A percentile compares a stretch with the other conserved stretches of the same genome.
These are phyloP conservation scores for Globisporangium yorkense DNA, from an alignment of 352 stramenopile genomes.

Conservation along the genomic window DNA sequence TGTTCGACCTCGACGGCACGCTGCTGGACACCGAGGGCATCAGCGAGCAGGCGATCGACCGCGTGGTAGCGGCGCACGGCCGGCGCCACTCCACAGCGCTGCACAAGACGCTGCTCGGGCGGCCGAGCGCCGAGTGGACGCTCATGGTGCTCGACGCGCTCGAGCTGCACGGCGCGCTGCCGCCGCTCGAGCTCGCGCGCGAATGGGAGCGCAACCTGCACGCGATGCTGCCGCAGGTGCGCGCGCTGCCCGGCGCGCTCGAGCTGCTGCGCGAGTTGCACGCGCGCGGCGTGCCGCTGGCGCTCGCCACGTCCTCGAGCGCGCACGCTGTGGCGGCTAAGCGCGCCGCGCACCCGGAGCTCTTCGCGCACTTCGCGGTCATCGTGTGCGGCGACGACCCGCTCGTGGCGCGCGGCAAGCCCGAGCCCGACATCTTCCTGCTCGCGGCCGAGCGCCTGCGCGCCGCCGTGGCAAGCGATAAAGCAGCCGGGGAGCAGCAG, in stretches of 20 bases:
- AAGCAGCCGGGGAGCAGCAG: conserved; percentile 17
- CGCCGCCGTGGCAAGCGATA: conserved; percentile 13
- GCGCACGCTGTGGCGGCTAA: conserved; percentile 58
- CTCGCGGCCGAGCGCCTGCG: conserved; percentile 52
- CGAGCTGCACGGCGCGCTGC: conserved; percentile 31
- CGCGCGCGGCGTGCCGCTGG: conserved; percentile 47
- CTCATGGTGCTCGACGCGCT: conserved; percentile 59
- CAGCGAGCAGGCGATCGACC: conserved; percentile 52
- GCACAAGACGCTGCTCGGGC: conserved; percentile 73
- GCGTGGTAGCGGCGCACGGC: conserved; percentile 48
- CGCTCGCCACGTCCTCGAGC: conserved; percentile 70
- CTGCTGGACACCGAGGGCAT: conserved; percentile 77
- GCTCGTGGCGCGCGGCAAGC: conserved; percentile 61
- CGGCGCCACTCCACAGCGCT: conserved; percentile 49
- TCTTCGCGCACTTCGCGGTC: conserved; percentile 72
- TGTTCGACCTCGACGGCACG: conserved; percentile 84
- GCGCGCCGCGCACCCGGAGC: conserved; percentile 49
- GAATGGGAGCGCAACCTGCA: conserved; percentile 59
- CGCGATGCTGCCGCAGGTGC: conserved; percentile 43
- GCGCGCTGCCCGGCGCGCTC: conserved; percentile 48
- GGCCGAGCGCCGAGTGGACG: conserved; percentile 63
- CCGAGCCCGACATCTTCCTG: conserved; percentile 78
- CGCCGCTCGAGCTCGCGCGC: conserved; percentile 47
- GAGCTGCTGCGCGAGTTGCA: conserved; percentile 43
- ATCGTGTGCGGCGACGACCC: conserved; percentile 78